Conservation (phyloP, 139 green algal species). For the Asterochloris sp. region DNA sequence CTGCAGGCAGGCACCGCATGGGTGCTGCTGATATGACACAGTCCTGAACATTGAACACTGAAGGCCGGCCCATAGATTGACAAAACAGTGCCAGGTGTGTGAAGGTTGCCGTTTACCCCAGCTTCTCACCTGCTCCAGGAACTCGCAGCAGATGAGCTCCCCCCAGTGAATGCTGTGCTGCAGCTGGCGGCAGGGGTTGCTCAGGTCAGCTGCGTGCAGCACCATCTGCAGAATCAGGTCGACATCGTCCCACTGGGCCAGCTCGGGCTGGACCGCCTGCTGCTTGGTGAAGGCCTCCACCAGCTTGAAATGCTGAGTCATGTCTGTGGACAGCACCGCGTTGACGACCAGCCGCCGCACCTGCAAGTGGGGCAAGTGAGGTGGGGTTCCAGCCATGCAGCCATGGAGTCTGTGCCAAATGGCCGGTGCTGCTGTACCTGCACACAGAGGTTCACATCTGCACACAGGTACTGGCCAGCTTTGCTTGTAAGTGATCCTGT, state of each 20-base stretch:
- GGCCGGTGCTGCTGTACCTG: too few species aligned
- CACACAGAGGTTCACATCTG: too few species aligned
- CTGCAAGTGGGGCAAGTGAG: not conserved
- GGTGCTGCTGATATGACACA: not conserved
- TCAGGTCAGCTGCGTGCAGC: slow-evolving; percentile 18
- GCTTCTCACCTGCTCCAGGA: slow-evolving; percentile 14
- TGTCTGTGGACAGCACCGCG: slow-evolving; percentile 52
- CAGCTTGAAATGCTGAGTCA: slow-evolving; percentile 50
- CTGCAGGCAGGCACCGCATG: not conserved
- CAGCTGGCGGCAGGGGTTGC: slow-evolving; percentile 15
- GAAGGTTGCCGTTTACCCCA: not conserved
- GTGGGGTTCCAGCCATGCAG: not conserved
- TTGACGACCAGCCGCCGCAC: slow-evolving; percentile 37
- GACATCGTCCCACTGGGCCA: not conserved
- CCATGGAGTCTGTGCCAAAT: too few species aligned
- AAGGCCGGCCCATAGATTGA: not conserved
- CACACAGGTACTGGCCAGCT: too few species aligned
- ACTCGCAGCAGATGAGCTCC: slow-evolving; percentile 15
- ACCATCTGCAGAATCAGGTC: slow-evolving; percentile 17
- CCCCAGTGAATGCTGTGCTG: slow-evolving; percentile 5
- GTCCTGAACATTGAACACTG: not conserved
- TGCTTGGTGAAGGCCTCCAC: slow-evolving; percentile 1
- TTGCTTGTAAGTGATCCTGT: too few species aligned
- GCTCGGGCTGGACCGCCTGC: not conserved
- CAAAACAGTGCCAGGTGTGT: not conserved